Base-by-base conservation (phyloP, 352 stramenopile genomes). In the Globisporangium nodosum region DNA sequence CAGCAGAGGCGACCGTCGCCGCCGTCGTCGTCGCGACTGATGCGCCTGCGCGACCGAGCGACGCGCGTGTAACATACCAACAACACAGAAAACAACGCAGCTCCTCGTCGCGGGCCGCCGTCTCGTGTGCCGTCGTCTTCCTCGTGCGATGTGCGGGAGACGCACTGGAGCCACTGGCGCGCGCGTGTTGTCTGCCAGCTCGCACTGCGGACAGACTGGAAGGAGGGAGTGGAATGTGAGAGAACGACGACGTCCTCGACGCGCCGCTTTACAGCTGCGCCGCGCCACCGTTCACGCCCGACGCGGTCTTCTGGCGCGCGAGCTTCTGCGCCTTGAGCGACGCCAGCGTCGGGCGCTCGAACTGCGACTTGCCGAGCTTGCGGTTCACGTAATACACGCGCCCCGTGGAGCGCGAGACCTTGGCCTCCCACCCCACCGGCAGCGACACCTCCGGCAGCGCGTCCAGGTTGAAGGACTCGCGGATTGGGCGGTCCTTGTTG, bases 331-430 rank as follows among this genome's bases (percentile, higher is more conserved):
- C 81, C 78, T 92, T 94, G 52, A 94, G 69, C 43, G 82, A 92
- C 55, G 85, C 85, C 51, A 94, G 76, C 61, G 85, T 92, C 45
- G 85, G 85, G 35, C 81, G 81, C 55, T 92, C 83, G 48, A 91
- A 94, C 73, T 94, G 85, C 12, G 85, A 92, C 63, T 92, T 88
- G 62, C 82, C 80, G 7, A 92, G 74, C 76, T 90, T 90, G 58
- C 82, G 83, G 71, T 94, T 94, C 51, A 92, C 82, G 66, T 94
- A 94, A 73, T 94, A 94, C 56, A 94, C 85, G 47, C 84, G 83
- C 16, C 85, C 85, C 18, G 82, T 94, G 8, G 83, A 92, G 59
- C 85, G 82, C 35, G 79, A 91, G 51, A 94, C 82, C 76, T 94
- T 94, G 61, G 85, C 85, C 59, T 92, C 83, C 85, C 85, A 94